These are phyloP conservation scores for Trichoderma polysporum DNA, from an alignment of 2,329 filamentous ascomycete species.

Conservation along the genomic window DNA sequence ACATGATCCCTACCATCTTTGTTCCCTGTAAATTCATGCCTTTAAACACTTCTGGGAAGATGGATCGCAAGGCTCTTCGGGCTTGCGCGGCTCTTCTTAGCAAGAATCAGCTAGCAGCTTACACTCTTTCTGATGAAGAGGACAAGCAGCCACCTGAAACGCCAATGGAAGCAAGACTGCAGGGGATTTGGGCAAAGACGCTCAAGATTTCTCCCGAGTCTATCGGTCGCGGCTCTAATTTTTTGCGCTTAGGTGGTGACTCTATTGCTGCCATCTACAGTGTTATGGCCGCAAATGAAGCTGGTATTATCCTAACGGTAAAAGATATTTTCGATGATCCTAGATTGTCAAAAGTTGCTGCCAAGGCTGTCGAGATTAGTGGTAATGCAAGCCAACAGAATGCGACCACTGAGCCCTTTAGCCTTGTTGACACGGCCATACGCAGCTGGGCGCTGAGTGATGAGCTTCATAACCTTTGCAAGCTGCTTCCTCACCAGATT, in stretches of 20 bases:
- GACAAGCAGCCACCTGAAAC: background rate
- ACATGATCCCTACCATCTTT: constrained; percentile 26
- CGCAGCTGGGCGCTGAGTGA: background rate
- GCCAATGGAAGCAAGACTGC: background rate
- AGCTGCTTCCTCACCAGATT: background rate
- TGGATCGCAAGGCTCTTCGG: constrained; percentile 19
- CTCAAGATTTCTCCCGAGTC: background rate
- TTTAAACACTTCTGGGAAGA: constrained; percentile 23
- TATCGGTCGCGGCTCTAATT: constrained; percentile 12
- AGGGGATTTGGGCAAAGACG: constrained; percentile 22
- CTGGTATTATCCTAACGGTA: background rate
- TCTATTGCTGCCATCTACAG: constrained; percentile 2
- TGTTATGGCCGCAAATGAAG: background rate
- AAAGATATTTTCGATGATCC: background rate
- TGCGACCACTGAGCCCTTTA: background rate
- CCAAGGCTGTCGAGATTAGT: background rate
- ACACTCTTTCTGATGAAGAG: background rate
- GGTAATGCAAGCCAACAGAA: constrained; percentile 9
- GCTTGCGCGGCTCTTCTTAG: background rate
- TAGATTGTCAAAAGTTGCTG: background rate
- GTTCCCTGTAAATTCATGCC: constrained; percentile 24
- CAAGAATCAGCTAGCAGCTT: background rate
- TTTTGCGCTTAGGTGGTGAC: constrained; percentile 5
- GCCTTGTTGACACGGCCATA: background rate
- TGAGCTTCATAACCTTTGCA: background rate